Evolutionary conservation across 2,329 filamentous ascomycete species (phyloP), one percentile per base, ranked within the genome.

Genomic region (Fusarium sp.): DNA sequence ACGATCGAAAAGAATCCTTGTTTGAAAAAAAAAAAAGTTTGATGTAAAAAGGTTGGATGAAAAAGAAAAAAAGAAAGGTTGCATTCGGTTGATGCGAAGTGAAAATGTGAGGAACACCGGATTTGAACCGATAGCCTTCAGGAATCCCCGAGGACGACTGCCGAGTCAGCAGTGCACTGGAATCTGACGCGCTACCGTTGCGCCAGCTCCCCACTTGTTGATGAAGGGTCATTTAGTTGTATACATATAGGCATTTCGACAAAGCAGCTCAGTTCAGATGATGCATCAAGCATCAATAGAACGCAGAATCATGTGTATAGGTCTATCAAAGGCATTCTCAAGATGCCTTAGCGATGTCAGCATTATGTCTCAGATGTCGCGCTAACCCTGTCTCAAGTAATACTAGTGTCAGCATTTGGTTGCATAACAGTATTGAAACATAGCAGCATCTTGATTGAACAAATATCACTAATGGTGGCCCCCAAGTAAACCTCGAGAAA

Each of bases 71-170:
- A 54, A 37, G 36, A n/a, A 11, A 36, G 8, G 16, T 13, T 4
- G 9, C 23, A n/a, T 9, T 33, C 28, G 3, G 1, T 4, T 11
- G 4, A 28, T 26, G 10, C 12, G 16, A 28, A 11, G 6, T 8
- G 34, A 28, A 42, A 34, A n/a, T 18, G 23, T 62, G 59, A 62
- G 59, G 59, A 56, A 62, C 59, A 62, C 59, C 60, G 60, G 60
- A 62, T 62, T 62, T 62, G 60, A 62, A 62, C 60, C 60, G 57
- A 62, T 62, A 62, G 33, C 60, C 60, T 63, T 63, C 60, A 63
- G 60, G 60, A 64, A 58, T 46, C 45, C 33, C 61, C 59, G 6
- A 44, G 20, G 38, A 56, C 15, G 1, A 51, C 44, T 42, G 31
- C 28, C 23, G 52, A 31, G 10, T 15, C 7, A 55, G 31, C 52